These are phyloP conservation scores for Trichophyton mentagrophytes DNA, from an alignment of 2,329 filamentous ascomycete species.

Conservation along the genomic window DNA sequence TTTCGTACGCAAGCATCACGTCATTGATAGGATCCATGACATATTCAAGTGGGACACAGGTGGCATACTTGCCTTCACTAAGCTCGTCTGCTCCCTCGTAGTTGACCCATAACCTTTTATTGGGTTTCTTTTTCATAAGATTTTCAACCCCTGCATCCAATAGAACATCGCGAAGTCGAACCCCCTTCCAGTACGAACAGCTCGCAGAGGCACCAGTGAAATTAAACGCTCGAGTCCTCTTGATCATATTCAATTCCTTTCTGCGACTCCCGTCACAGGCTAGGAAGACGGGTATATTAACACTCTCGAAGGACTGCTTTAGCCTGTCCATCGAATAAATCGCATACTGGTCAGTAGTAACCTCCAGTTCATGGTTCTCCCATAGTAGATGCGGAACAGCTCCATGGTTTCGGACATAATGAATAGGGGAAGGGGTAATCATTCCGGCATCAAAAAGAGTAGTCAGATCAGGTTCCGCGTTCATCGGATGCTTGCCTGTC, in stretches of 20 bases:
- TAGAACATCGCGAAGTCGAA: slow-evolving; percentile 35
- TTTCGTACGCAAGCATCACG: slow-evolving; percentile 35
- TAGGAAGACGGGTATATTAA: slow-evolving; percentile 39
- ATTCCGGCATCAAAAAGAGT: slow-evolving; percentile 36
- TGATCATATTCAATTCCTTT: slow-evolving; percentile 42
- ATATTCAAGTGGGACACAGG: slow-evolving; percentile 38
- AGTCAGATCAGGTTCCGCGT: slow-evolving; percentile 36
- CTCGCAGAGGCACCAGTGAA: slow-evolving; percentile 36
- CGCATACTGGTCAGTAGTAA: slow-evolving; percentile 23
- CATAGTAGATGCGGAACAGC: slow-evolving; percentile 39
- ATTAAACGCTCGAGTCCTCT: slow-evolving; percentile 38
- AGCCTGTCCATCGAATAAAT: slow-evolving; percentile 35
- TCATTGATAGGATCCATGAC: slow-evolving; percentile 38
- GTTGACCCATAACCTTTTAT: slow-evolving; percentile 33
- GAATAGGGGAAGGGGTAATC: slow-evolving; percentile 40
- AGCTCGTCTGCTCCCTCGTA: slow-evolving; percentile 40
- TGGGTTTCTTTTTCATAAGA: slow-evolving; percentile 10
- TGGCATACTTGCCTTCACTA: slow-evolving; percentile 38
- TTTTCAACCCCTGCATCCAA: slow-evolving; percentile 28
- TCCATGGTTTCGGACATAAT: slow-evolving; percentile 45
- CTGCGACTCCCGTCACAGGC: slow-evolving; percentile 41
- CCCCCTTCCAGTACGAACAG: slow-evolving; percentile 42
- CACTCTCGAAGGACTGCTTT: slow-evolving; percentile 27
- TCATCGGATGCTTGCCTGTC: slow-evolving; percentile 43
- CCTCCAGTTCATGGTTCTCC: slow-evolving; percentile 38